phyloP scores from a whole-genome alignment of 164 flowering plant genomes.

The Umbilicus rupestris region DNA sequence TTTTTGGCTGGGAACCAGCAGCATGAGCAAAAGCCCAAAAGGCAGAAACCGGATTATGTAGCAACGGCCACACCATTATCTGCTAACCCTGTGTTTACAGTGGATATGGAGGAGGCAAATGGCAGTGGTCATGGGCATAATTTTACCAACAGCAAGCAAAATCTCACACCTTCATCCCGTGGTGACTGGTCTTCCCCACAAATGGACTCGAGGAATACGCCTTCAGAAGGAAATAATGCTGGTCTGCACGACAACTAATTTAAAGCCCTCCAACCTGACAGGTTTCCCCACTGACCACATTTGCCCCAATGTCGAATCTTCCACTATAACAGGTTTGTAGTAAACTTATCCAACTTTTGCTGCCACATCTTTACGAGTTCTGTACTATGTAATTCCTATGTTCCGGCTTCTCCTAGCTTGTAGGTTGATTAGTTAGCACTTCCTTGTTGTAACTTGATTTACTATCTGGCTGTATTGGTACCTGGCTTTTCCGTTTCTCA shows the following conservation, averaged over 20 bases:
- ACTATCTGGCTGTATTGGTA: constrained; percentile 1
- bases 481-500: not conserved
- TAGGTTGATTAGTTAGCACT: not conserved
- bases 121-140: constrained; percentile 15
- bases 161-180: constrained; percentile 38
- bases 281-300: constrained; percentile 29
- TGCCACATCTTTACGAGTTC: not conserved
- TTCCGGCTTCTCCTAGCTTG: not conserved
- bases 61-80: constrained; percentile 30
- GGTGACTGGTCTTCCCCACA: constrained; percentile 63
- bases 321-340: constrained; percentile 4
- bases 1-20: constrained; percentile 74
- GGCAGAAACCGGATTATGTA: constrained; percentile 42
- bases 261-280: not conserved
- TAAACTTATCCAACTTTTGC: not conserved
- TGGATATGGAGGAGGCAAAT: constrained; percentile 36
- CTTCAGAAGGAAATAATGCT: constrained; percentile 57
- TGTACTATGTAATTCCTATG: not conserved
- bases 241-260: constrained; percentile 43
- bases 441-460: not conserved
- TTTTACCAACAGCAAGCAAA: constrained; percentile 28
- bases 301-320: not conserved
- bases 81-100: constrained; percentile 53
- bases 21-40: constrained; percentile 74
- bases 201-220: constrained; percentile 50